A percentile compares a stretch with the other conserved stretches of the same genome.
These are phyloP conservation scores for Sophora flavescens DNA, from an alignment of 306 rosid species.

Conservation along the genomic window DNA sequence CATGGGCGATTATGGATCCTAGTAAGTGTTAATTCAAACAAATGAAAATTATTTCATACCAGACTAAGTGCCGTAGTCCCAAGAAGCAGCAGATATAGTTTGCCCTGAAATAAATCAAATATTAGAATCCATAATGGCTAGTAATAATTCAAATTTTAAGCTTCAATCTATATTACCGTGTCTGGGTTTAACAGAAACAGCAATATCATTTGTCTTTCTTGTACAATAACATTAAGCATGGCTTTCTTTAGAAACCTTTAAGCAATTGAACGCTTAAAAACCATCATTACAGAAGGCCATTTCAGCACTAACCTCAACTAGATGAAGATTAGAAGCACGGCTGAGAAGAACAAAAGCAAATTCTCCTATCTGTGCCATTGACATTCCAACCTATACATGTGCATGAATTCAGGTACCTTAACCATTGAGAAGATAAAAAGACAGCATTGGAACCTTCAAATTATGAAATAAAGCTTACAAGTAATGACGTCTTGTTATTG, in stretches of 20 bases:
- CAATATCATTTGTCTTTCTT: slow-evolving; percentile 17
- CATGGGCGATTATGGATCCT: neutral
- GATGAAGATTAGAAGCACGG: slow-evolving; percentile 98
- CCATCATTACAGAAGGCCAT: slow-evolving; percentile 28
- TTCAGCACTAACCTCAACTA: slow-evolving; percentile 80
- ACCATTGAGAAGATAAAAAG: slow-evolving; percentile 22
- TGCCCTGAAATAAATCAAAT: slow-evolving; percentile 71
- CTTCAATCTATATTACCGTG: slow-evolving; percentile 37
- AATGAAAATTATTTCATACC: slow-evolving; percentile 59
- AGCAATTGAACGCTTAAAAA: slow-evolving; percentile 17
- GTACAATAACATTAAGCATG: slow-evolving; percentile 18
- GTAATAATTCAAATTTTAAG: slow-evolving; percentile 26
- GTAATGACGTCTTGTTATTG: slow-evolving; percentile 87
- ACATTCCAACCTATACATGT: slow-evolving; percentile 87
- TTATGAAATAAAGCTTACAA: slow-evolving; percentile 68
- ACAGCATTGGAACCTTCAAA: slow-evolving; percentile 36
- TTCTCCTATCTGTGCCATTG: slow-evolving; percentile 96
- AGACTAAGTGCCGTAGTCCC: slow-evolving; percentile 98
- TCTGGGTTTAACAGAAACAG: slow-evolving; percentile 16
- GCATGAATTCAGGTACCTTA: slow-evolving; percentile 32
- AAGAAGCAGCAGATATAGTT: slow-evolving; percentile 85
- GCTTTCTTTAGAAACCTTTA: slow-evolving; percentile 14
- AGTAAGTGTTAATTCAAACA: slow-evolving; percentile 40
- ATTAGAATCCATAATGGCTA: slow-evolving; percentile 36
- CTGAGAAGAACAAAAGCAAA: slow-evolving; percentile 98